phyloP scores from a whole-genome alignment of 108 stramenopile genomes.

The Pseudonitzschia multiseries region DNA sequence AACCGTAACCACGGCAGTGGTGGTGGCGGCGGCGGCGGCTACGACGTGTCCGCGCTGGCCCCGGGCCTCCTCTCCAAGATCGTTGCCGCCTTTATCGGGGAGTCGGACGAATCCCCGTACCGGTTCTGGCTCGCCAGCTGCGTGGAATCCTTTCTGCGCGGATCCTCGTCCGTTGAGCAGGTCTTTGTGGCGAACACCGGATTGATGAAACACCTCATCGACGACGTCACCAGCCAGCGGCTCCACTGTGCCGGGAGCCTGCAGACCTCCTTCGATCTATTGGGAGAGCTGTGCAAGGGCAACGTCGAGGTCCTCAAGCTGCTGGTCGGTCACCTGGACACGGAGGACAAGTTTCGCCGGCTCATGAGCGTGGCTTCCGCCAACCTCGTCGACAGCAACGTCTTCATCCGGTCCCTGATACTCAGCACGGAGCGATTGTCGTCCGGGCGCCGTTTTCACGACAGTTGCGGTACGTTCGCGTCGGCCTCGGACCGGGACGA shows the following conservation, averaged over 20 bases:
- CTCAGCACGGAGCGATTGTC: constrained; percentile 68
- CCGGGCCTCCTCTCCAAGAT: constrained; percentile 75
- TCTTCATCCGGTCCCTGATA: constrained; percentile 81
- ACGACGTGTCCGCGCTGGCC: constrained; percentile 15
- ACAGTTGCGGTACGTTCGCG: constrained; percentile 3
- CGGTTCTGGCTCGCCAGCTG: constrained; percentile 90
- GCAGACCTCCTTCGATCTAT: constrained; percentile 87
- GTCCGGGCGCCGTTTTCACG: constrained; percentile 15
- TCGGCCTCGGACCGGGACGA: not conserved
- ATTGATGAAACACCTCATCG: constrained; percentile 58
- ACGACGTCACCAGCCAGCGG: constrained; percentile 51
- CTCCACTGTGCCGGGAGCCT: constrained; percentile 73
- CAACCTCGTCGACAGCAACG: constrained; percentile 89
- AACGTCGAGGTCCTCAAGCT: constrained; percentile 48
- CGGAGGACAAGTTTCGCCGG: constrained; percentile 58
- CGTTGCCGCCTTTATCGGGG: constrained; percentile 57
- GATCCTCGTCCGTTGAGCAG: constrained; percentile 67
- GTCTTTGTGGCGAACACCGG: constrained; percentile 58
- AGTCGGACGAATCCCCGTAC: constrained; percentile 78
- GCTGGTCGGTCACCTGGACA: constrained; percentile 44
- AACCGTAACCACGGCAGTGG: not conserved
- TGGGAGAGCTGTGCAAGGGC: constrained; percentile 87
- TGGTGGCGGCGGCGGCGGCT: not conserved
- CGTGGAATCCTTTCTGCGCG: constrained; percentile 84
- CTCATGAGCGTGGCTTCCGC: constrained; percentile 67